Base-by-base conservation (phyloP, 495 filamentous ascomycete genomes). In the Letharia lupina region DNA sequence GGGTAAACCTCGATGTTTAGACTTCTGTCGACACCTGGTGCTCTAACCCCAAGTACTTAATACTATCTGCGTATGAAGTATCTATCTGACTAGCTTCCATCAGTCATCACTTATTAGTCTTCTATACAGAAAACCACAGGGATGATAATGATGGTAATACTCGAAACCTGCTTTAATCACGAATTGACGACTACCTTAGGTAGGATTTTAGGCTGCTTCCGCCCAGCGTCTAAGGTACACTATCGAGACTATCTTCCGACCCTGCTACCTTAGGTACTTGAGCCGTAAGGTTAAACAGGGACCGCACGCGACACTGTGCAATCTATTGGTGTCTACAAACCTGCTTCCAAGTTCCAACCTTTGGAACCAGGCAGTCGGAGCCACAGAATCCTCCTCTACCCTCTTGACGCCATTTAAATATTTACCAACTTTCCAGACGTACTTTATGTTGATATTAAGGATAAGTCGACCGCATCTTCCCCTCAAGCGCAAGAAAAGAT, bases 401-500 rank as follows among this genome's bases (percentile, higher is more conserved):
- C 12, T 13, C 40, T 42, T 13, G 45, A 48, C 45, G 8, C 45
- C 20, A 7, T 9, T 23, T 23, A 7, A 33, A 31, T 4, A 33
- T 33, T 57, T 31, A 37, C 54, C 31, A 8, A 37, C 18, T 28
- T 50, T 56, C 39, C 37, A 60, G n/a, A 60, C 64, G 45, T 42
- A 28, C 23, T 28, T 28, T 28, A 66, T 66, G 64, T 48, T 52
- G 58, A 58, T 12, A 42, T 9, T 8, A 56, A 61, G 35, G 48
- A 54, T 52, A 12, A 54, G 56, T 61, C 42, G 56, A 61, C 64
- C 64, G 56, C 44, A 45, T 37, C 48, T 61, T 23, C 37, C 64
- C 2, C 41, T 48, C 16, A 56, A 58, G 54, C 63, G 63, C 31
- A 64, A 59, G 63, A 64, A 64, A 62, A 61, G 37, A 45, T 59